These are phyloP conservation scores for Arachis hypogaea DNA, from an alignment of 306 rosid species.

Conservation along the genomic window DNA sequence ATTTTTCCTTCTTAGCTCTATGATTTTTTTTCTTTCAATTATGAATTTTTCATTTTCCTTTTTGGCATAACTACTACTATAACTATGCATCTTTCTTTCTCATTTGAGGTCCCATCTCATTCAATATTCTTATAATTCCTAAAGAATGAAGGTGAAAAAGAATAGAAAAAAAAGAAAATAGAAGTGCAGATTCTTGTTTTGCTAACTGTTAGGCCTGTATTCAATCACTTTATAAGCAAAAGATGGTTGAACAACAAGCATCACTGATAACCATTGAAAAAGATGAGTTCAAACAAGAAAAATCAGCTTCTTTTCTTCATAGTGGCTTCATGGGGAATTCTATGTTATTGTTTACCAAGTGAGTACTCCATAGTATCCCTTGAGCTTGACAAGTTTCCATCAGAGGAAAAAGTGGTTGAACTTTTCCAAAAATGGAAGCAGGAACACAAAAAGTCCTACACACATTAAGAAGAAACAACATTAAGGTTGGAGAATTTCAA, in stretches of 20 bases:
- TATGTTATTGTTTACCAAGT: constrained; percentile 47
- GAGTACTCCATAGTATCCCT: constrained; percentile 54
- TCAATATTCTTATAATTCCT: neutral
- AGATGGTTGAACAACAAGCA: constrained; percentile 22
- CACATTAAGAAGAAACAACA: constrained; percentile 52
- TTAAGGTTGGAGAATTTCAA: constrained; percentile 69
- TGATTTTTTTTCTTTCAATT: no score
- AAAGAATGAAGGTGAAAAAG: neutral
- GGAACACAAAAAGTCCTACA: constrained; percentile 57
- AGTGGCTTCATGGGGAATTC: constrained; percentile 45
- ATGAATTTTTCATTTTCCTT: no score
- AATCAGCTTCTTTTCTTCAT: constrained; percentile 42
- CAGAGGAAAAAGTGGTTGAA: constrained; percentile 60
- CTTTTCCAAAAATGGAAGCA: constrained; percentile 66
- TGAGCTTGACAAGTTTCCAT: constrained; percentile 47
- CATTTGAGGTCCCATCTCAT: neutral
- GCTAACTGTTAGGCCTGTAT: constrained; percentile 65
- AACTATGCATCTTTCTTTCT: no score
- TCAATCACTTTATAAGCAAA: constrained; percentile 43
- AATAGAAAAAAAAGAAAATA: neutral
- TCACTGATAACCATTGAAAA: constrained; percentile 20
- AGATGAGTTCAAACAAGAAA: constrained; percentile 58
- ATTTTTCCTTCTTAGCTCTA: no score
- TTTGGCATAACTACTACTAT: no score
- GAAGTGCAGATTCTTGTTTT: neutral